Evolutionary conservation across 208 protist genomes (phyloP).

Genomic region (Trypanosoma brucei): DNA sequence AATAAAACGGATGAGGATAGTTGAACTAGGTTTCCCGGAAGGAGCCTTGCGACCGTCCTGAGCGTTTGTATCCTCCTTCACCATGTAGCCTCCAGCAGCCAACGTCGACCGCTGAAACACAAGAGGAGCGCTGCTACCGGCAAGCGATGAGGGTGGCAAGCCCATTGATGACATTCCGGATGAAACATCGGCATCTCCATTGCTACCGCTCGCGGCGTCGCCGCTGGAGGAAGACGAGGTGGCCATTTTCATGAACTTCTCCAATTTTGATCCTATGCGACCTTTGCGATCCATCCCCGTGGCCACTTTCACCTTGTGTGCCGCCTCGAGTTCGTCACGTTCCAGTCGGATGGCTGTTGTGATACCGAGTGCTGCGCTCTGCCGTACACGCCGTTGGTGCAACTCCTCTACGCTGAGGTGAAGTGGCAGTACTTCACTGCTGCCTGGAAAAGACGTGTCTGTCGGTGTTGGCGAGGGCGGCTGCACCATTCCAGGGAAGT

Average conservation of each 20-base stretch:
- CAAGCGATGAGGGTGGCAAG: neutral
- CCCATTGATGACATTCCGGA: neutral
- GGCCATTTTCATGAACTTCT: conserved; percentile 34
- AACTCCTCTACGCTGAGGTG: conserved; percentile 70
- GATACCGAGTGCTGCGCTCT: conserved; percentile 69
- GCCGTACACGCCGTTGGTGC: conserved; percentile 57
- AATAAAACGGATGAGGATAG: conserved; percentile 58
- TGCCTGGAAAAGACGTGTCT: neutral
- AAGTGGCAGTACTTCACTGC: conserved; percentile 14
- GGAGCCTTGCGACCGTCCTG: conserved; percentile 8
- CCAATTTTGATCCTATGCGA: conserved; percentile 51
- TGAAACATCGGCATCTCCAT: conserved; percentile 8
- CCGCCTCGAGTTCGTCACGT: conserved; percentile 53
- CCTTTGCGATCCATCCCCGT: conserved; percentile 56
- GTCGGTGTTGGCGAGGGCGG: neutral
- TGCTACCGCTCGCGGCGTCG: neutral
- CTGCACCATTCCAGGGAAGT: neutral
- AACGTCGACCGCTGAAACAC: conserved; percentile 54
- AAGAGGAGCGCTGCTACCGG: conserved; percentile 34
- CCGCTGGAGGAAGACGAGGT: neutral
- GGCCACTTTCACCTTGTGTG: conserved; percentile 46
- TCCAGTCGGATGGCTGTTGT: conserved; percentile 61
- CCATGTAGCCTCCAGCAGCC: conserved; percentile 68
- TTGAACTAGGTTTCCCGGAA: conserved; percentile 71
- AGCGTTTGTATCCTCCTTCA: conserved; percentile 22